Base-by-base conservation (phyloP, 164 flowering plant genomes). In the Euptelea pleiosperma region DNA sequence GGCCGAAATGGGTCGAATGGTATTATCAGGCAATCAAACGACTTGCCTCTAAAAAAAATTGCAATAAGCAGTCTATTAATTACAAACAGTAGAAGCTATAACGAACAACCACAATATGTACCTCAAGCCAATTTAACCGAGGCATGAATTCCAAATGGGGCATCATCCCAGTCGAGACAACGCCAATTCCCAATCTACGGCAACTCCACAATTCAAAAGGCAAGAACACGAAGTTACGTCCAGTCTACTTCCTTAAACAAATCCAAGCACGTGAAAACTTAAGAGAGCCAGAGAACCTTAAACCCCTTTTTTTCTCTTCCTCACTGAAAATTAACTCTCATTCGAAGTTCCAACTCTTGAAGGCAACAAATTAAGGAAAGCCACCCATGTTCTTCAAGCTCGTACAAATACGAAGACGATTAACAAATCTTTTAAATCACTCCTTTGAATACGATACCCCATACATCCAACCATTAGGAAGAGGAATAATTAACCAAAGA, bases 61-160 rank as follows among this genome's bases (percentile, higher is more conserved):
- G n/a, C n/a, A n/a, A n/a, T n/a, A n/a, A n/a, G n/a, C n/a, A n/a
- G n/a, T n/a, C n/a, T 14, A 33, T 8, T 42, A 57, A 30, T 5
- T 26, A 26, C 52, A 15, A 48, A 34, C 39, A 57, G 61, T 44
- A 57, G 14, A 24, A 45, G 26, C 21, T 18, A 14, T n/a, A n/a
- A 15, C 45, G 6, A 15, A 22, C 29, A 49, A 55, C 9, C 36
- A 29, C 43, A 15, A 22, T 55, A 25, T 41, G n/a, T 56, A 56
- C 60, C 52, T 44, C 34, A 47, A 46, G 42, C 12, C 34, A 58
- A 58, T 35, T 36, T 45, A 24, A 36, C 7, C 41, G 37, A 22
- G 25, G 42, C 40, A 58, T 46, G 33, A 58, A n/a, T 22, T 46
- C 43, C 52, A 45, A 21, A 24, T 34, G 19, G 6, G 30, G 52